Percentiles rank a stretch among this genome's conserved stretches.
Conservation (phyloP, 2,329 filamentous ascomycete species). For the Xylariaceae sp. region DNA sequence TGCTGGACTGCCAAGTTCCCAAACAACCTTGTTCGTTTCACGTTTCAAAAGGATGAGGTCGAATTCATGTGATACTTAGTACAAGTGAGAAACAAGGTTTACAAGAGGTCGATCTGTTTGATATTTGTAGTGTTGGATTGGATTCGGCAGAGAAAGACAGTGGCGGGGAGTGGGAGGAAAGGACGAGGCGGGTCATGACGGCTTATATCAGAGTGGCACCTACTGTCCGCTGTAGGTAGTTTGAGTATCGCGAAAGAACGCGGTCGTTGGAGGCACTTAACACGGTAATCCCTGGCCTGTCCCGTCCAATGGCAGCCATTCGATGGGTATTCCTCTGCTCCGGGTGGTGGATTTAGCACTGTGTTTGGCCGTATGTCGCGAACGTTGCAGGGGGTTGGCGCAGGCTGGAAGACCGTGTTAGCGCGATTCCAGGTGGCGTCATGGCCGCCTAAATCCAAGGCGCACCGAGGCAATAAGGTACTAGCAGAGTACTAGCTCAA, state of each 20-base stretch:
- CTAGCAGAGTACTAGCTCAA: too few species aligned
- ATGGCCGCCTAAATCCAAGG: too few species aligned
- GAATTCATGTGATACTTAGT: too few species aligned
- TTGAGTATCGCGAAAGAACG: too few species aligned
- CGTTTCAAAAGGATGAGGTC: too few species aligned
- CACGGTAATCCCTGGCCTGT: conserved; percentile 6
- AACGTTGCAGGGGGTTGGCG: neutral
- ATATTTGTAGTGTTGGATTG: conserved; percentile 1
- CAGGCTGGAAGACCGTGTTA: too few species aligned
- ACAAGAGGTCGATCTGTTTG: too few species aligned
- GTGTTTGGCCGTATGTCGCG: conserved; percentile 4
- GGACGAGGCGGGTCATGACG: conserved; percentile 4
- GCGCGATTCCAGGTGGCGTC: too few species aligned
- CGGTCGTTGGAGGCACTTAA: conserved; percentile 14
- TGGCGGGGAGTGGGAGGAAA: conserved; percentile 15
- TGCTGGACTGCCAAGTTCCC: too few species aligned
- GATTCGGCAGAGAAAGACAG: conserved; percentile 14
- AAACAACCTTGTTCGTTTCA: too few species aligned
- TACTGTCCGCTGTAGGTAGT: conserved; percentile 19
- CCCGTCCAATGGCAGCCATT: conserved; percentile 8
- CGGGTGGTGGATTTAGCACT: conserved; percentile 1
- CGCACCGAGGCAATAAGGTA: too few species aligned
- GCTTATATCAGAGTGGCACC: conserved; percentile 14
- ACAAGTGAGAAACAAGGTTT: too few species aligned
- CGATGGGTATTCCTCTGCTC: conserved; percentile 11